These are phyloP conservation scores for Aspergillus ustus DNA, from an alignment of 2,329 filamentous ascomycete species.

Conservation along the genomic window DNA sequence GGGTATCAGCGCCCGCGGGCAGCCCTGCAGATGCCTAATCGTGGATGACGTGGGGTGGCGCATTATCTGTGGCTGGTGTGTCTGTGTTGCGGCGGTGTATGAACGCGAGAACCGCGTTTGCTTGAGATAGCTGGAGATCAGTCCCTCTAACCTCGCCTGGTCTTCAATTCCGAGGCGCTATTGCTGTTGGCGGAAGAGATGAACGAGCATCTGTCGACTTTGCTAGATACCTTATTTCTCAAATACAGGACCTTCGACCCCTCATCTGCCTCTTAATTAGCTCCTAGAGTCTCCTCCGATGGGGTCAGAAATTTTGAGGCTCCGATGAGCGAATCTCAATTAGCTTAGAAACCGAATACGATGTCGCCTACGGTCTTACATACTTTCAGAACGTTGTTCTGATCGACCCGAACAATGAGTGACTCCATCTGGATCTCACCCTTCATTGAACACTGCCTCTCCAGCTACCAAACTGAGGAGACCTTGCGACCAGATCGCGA, in stretches of 20 bases:
- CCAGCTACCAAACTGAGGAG: conserved; percentile 23
- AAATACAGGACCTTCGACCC: not conserved
- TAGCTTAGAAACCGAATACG: not conserved
- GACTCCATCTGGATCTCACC: conserved; percentile 32
- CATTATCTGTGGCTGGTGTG: conserved; percentile 20
- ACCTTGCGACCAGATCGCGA: conserved; percentile 4
- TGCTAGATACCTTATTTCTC: not conserved
- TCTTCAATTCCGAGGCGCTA: not conserved
- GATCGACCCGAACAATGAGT: conserved; percentile 29
- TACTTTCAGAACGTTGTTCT: conserved; percentile 11
- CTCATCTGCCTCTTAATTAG: not conserved
- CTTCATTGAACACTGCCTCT: conserved; percentile 30
- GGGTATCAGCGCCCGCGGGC: not conserved
- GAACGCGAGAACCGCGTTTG: conserved; percentile 20
- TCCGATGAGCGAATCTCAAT: not conserved
- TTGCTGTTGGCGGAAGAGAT: not conserved
- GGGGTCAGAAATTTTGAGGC: not conserved
- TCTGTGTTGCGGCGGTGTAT: conserved; percentile 23
- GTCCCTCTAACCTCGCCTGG: not conserved
- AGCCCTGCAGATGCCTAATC: conserved; percentile 10
- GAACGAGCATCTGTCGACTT: not conserved
- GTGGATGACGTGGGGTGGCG: conserved; percentile 38
- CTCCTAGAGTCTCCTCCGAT: not conserved
- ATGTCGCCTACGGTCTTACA: conserved; percentile 12
- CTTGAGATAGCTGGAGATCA: not conserved